A percentile compares a stretch with the other conserved stretches of the same genome.
phyloP scores from a whole-genome alignment of 495 filamentous ascomycete genomes.

The Aspergillus coremiiformis region DNA sequence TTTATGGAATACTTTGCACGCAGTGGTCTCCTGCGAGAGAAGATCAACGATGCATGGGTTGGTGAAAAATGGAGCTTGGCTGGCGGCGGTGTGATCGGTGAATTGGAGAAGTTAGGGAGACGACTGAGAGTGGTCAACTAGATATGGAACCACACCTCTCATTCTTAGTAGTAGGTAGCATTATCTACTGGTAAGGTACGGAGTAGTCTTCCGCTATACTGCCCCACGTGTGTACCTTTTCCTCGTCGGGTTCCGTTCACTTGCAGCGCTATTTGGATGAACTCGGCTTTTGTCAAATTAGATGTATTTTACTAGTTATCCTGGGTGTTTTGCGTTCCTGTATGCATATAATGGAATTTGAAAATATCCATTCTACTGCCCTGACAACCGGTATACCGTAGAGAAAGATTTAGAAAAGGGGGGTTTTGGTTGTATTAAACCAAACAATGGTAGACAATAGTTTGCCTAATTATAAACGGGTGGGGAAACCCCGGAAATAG shows the following conservation, averaged over 20 bases:
- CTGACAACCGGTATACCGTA: neutral
- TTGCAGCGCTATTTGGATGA: slow-evolving; percentile 2
- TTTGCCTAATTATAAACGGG: neutral
- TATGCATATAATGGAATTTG: slow-evolving; percentile 38
- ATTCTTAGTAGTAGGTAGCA: neutral
- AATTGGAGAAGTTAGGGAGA: slow-evolving; percentile 63
- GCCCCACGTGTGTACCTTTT: neutral
- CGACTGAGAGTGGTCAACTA: slow-evolving; percentile 35
- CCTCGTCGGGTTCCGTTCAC: neutral
- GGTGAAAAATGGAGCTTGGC: slow-evolving; percentile 79
- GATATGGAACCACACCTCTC: slow-evolving; percentile 8
- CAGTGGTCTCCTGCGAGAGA: slow-evolving; percentile 68
- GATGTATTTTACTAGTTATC: slow-evolving; percentile 32
- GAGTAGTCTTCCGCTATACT: neutral
- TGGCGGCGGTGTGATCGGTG: slow-evolving; percentile 74
- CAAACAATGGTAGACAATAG: neutral
- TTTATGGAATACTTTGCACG: slow-evolving; percentile 90
- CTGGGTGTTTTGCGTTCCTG: slow-evolving; percentile 20
- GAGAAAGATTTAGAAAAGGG: neutral
- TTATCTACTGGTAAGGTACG: too few species aligned
- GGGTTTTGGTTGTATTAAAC: neutral
- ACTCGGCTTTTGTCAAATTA: neutral
- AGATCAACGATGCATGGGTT: slow-evolving; percentile 64
- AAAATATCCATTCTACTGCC: slow-evolving; percentile 2
- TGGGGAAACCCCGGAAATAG: neutral